Conservation (phyloP, 1,139 yeast species). For the Lodderomyces beijingensis region DNA sequence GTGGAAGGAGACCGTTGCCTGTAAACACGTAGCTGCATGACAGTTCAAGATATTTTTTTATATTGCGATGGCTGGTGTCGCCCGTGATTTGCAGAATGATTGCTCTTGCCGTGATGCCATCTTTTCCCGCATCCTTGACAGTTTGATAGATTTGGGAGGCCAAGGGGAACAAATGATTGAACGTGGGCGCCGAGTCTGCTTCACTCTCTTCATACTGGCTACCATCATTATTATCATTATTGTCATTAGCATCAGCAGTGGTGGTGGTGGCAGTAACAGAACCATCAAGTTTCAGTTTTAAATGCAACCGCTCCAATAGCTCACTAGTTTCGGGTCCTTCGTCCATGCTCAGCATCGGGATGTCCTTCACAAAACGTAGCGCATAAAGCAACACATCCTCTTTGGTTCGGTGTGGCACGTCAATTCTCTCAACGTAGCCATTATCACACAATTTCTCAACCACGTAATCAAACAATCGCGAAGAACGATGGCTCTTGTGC, state of each 20-base stretch:
- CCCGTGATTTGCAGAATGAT: constrained; percentile 50
- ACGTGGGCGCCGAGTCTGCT: constrained; percentile 11
- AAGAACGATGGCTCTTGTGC: constrained; percentile 38
- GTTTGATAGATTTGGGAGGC: constrained; percentile 57
- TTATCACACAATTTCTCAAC: constrained; percentile 46
- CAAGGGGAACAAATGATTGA: constrained; percentile 57
- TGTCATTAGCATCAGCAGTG: not conserved
- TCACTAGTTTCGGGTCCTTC: constrained; percentile 6
- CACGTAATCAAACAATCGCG: constrained; percentile 50
- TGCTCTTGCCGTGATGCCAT: constrained; percentile 58
- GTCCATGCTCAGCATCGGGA: constrained; percentile 29
- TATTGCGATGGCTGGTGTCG: constrained; percentile 43
- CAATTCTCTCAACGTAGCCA: constrained; percentile 55
- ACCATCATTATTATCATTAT: constrained; percentile 9
- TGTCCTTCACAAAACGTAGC: constrained; percentile 54
- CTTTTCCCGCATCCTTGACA: constrained; percentile 31
- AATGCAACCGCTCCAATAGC: not conserved
- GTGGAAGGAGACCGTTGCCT: constrained; percentile 19
- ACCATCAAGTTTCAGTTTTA: not conserved
- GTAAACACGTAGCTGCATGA: constrained; percentile 32
- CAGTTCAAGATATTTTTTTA: constrained; percentile 47
- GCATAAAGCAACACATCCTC: constrained; percentile 45
- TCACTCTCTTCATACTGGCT: constrained; percentile 13
- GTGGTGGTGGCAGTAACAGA: too few species aligned
- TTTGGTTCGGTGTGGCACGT: constrained; percentile 13